These are phyloP conservation scores for Sicyos baderoa DNA, from an alignment of 306 rosid genomes.

Conservation along the genomic window DNA sequence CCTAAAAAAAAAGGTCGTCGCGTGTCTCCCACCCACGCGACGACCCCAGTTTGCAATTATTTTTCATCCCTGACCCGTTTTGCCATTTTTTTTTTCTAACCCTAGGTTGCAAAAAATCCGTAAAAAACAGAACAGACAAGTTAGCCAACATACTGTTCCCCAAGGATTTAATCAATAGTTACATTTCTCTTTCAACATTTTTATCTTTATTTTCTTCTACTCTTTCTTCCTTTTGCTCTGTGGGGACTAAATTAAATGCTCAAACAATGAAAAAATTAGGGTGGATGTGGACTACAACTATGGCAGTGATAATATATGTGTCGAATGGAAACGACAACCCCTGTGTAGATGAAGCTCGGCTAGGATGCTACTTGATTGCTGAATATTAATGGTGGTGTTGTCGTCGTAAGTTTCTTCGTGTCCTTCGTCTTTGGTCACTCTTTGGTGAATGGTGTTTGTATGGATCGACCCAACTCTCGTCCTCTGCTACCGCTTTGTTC, in stretches of 20 bases:
- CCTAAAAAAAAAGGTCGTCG: too few relatives aligned
- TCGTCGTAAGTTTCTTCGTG: conserved; percentile 16
- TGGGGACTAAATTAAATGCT: conserved; percentile 12
- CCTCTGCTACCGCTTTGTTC: conserved; percentile 57
- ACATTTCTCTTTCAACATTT: background rate
- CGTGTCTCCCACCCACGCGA: too few relatives aligned
- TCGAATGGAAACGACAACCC: conserved; percentile 1
- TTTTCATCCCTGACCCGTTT: too few relatives aligned
- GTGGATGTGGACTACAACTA: background rate
- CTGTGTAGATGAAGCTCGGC: background rate
- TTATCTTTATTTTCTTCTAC: background rate
- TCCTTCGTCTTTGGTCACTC: conserved; percentile 26
- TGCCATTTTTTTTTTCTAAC: too few relatives aligned
- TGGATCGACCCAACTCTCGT: conserved; percentile 73
- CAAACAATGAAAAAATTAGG: conserved; percentile 10
- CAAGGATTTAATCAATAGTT: background rate
- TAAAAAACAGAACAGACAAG: background rate
- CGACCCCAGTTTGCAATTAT: too few relatives aligned
- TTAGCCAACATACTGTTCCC: background rate
- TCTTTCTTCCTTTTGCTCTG: background rate
- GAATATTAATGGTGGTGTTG: background rate
- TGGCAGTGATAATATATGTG: background rate
- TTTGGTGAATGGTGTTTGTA: conserved; percentile 57
- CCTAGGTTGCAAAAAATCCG: too few relatives aligned
- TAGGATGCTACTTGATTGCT: background rate